These are phyloP conservation scores for Penicillium cosmopolitanum DNA, from an alignment of 495 filamentous ascomycete genomes.

Conservation along the genomic window DNA sequence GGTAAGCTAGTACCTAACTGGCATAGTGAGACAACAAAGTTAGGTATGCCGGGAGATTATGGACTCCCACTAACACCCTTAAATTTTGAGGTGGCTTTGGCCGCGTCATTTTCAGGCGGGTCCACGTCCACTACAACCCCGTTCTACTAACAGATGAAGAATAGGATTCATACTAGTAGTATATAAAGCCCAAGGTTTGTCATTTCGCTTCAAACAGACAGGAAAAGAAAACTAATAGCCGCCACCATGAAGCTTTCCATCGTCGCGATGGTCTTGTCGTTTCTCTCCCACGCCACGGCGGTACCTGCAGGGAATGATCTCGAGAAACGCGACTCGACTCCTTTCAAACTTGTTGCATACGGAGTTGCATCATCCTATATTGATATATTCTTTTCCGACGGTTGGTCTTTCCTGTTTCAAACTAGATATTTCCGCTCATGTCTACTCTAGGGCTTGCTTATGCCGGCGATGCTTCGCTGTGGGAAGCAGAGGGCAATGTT, in stretches of 20 bases:
- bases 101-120: slow-evolving; percentile 5
- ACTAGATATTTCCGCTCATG: background rate
- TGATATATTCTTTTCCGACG: slow-evolving; percentile 28
- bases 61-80: background rate
- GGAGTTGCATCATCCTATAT: slow-evolving; percentile 7
- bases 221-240: background rate
- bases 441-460: slow-evolving; percentile 27
- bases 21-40: background rate
- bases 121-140: background rate
- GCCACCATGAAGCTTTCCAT: slow-evolving; percentile 19
- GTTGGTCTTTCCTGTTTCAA: slow-evolving; percentile 1
- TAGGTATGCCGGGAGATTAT: background rate
- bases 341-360: slow-evolving; percentile 27
- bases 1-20: background rate
- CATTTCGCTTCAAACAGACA: background rate
- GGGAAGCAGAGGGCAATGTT: slow-evolving; percentile 22
- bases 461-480: slow-evolving; percentile 27
- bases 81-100: slow-evolving; percentile 8
- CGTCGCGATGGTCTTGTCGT: slow-evolving; percentile 10
- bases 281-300: slow-evolving; percentile 9
- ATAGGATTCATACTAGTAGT: background rate
- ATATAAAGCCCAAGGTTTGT: slow-evolving; percentile 1
- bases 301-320: slow-evolving; percentile 6
- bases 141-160: background rate
- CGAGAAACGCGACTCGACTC: slow-evolving; percentile 22